Evolutionary conservation across 2,329 filamentous ascomycete genomes (phyloP).

Genomic region (Exophiala sp.): DNA sequence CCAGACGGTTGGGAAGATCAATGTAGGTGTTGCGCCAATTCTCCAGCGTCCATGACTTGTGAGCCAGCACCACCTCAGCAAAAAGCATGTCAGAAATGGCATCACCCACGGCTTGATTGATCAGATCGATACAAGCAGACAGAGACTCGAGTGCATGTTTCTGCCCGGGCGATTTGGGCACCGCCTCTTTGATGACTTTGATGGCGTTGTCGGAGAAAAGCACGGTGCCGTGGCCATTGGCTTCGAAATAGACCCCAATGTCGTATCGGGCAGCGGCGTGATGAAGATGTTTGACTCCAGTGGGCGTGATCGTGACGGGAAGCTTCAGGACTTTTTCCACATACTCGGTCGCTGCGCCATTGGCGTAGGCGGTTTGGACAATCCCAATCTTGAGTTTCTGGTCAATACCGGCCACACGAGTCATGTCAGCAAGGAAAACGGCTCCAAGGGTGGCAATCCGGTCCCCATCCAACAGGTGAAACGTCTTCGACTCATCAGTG

Average conservation of each 20-base stretch:
- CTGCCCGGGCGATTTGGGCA: slow-evolving; percentile 86
- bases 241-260: slow-evolving; percentile 96
- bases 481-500: slow-evolving; percentile 70
- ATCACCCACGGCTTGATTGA: slow-evolving; percentile 97
- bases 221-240: slow-evolving; percentile 94
- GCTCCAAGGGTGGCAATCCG: slow-evolving; percentile 92
- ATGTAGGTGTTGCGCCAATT: slow-evolving; percentile 92
- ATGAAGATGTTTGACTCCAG: slow-evolving; percentile 95
- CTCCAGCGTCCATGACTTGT: slow-evolving; percentile 83
- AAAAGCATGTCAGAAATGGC: slow-evolving; percentile 93
- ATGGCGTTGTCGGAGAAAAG: slow-evolving; percentile 84
- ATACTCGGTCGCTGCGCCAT: slow-evolving; percentile 88
- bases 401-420: slow-evolving; percentile 69
- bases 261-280: slow-evolving; percentile 94
- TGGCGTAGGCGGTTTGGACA: slow-evolving; percentile 96
- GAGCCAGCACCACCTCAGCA: slow-evolving; percentile 90
- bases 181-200: slow-evolving; percentile 67
- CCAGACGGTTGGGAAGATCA: slow-evolving; percentile 91
- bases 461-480: slow-evolving; percentile 92
- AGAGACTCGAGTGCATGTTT: slow-evolving; percentile 83
- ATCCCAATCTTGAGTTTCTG: slow-evolving; percentile 84
- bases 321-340: slow-evolving; percentile 81
- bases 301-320: slow-evolving; percentile 86
- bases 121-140: slow-evolving; percentile 74
- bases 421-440: slow-evolving; percentile 85